Percentiles rank a stretch among this genome's conserved stretches.
Evolutionary conservation across 2,329 filamentous ascomycete species (phyloP).

Genomic region (Teratosphaeria destructans): DNA sequence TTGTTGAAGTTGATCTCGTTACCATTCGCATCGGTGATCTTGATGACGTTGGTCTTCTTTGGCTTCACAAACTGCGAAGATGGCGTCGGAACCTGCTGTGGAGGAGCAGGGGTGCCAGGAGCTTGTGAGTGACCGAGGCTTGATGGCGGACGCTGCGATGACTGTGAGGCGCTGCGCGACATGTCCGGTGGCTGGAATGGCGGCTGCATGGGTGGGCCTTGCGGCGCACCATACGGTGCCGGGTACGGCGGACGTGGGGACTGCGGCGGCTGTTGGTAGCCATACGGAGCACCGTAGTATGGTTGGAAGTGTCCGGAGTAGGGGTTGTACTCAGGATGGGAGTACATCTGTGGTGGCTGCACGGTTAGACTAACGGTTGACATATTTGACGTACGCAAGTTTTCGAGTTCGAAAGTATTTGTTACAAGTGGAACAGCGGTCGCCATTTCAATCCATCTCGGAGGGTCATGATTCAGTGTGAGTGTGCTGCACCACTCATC

Average conservation of each 20-base stretch:
- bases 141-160: slow-evolving; percentile 53
- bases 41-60: slow-evolving; percentile 57
- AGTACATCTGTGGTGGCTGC: slow-evolving; percentile 34
- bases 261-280: slow-evolving; percentile 38
- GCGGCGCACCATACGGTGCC: slow-evolving; percentile 39
- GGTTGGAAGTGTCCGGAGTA: slow-evolving; percentile 32
- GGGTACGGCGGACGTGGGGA: slow-evolving; percentile 36
- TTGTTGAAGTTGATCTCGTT: slow-evolving; percentile 62
- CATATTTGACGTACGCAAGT: slow-evolving; percentile 35
- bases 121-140: slow-evolving; percentile 48
- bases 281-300: slow-evolving; percentile 33
- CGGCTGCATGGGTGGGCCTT: slow-evolving; percentile 33
- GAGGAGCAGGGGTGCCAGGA: slow-evolving; percentile 22
- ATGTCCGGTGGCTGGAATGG: slow-evolving; percentile 56
- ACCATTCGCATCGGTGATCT: slow-evolving; percentile 74
- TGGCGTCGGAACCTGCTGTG: slow-evolving; percentile 6
- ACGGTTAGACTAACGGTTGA: slow-evolving; percentile 28
- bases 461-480: not conserved
- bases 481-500: not conserved
- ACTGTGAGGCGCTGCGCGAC: slow-evolving; percentile 75
- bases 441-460: not conserved
- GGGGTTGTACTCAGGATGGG: slow-evolving; percentile 43
- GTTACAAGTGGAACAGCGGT: not conserved
- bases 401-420: not conserved
- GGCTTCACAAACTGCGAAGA: slow-evolving; percentile 50